Evolutionary conservation across 2,329 filamentous ascomycete genomes (phyloP).

Genomic region (Neurospora sp.): DNA sequence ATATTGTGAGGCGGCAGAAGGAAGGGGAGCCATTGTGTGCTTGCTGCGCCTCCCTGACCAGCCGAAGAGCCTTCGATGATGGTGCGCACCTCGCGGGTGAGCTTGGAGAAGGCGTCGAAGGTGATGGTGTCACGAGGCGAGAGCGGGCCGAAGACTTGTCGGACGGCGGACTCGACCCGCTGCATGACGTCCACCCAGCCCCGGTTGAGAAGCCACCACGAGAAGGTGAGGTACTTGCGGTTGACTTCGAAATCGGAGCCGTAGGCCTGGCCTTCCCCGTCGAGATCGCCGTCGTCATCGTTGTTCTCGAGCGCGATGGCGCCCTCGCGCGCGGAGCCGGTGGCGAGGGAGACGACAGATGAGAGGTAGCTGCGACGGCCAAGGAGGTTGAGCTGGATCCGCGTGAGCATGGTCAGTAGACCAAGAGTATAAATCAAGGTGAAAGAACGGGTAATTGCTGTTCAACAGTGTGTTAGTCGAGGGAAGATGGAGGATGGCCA

Average conservation of each 20-base stretch:
- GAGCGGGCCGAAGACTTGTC: constrained; percentile 77
- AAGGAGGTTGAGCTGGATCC: constrained; percentile 93
- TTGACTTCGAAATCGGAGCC: constrained; percentile 96
- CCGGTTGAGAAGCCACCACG: constrained; percentile 92
- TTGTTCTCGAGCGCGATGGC: constrained; percentile 85
- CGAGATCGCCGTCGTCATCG: constrained; percentile 87
- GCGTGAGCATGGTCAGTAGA: constrained; percentile 81
- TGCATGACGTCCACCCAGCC: constrained; percentile 78
- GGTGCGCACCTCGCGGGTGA: constrained; percentile 75
- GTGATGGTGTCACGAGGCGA: constrained; percentile 84
- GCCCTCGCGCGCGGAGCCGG: constrained; percentile 37
- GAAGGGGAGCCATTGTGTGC: constrained; percentile 67
- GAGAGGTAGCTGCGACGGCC: constrained; percentile 92
- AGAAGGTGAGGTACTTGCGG: constrained; percentile 87
- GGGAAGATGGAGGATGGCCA: not conserved
- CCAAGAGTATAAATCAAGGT: constrained; percentile 87
- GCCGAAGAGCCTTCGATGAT: constrained; percentile 59
- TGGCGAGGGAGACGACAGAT: constrained; percentile 84
- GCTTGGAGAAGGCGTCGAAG: constrained; percentile 66
- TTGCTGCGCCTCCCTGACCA: constrained; percentile 24
- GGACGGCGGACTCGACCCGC: constrained; percentile 75
- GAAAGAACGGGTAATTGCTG: constrained; percentile 82
- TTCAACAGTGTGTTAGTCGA: constrained; percentile 7
- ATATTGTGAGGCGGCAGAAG: constrained; percentile 70
- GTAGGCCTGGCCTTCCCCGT: constrained; percentile 69